A percentile compares a stretch with the other conserved stretches of the same genome.
phyloP scores from a whole-genome alignment of 257 asterid genomes.

The Solanum paucissectum region DNA sequence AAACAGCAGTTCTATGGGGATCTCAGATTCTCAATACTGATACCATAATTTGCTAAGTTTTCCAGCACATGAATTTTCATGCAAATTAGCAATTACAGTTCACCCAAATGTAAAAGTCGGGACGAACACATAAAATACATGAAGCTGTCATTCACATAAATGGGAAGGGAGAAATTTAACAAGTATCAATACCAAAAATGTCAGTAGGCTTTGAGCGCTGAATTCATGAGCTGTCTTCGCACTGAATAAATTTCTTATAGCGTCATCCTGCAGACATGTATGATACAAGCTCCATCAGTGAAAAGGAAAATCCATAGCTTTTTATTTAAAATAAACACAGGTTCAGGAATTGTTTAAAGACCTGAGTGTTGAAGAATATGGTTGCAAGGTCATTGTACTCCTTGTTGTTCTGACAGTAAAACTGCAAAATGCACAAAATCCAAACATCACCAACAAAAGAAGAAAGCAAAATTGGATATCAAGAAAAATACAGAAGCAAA shows the following conservation, averaged over 20 bases:
- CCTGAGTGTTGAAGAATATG: constrained; percentile 97
- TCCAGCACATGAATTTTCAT: not conserved
- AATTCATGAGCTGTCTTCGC: constrained; percentile 94
- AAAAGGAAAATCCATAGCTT: not conserved
- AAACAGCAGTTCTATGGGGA: not conserved
- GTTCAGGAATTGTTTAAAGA: constrained; percentile 11
- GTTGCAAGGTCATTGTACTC: constrained; percentile 98
- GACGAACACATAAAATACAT: not conserved
- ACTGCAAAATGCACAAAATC: constrained; percentile 37
- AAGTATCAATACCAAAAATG: constrained; percentile 61
- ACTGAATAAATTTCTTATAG: constrained; percentile 95
- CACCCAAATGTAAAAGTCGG: not conserved
- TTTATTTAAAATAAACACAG: not conserved
- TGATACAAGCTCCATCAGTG: constrained; percentile 9
- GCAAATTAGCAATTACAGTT: not conserved
- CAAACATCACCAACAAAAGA: constrained; percentile 5
- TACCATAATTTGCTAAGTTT: not conserved
- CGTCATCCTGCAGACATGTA: constrained; percentile 74
- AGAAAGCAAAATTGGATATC: not conserved
- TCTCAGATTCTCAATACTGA: not conserved
- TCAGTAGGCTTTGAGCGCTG: constrained; percentile 82
- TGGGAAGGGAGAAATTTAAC: not conserved
- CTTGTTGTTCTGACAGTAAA: constrained; percentile 56
- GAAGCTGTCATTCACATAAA: not conserved
- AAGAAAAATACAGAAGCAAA: not conserved